phyloP scores from a whole-genome alignment of 2,329 filamentous ascomycete genomes.

The Aschersonia sp. region DNA sequence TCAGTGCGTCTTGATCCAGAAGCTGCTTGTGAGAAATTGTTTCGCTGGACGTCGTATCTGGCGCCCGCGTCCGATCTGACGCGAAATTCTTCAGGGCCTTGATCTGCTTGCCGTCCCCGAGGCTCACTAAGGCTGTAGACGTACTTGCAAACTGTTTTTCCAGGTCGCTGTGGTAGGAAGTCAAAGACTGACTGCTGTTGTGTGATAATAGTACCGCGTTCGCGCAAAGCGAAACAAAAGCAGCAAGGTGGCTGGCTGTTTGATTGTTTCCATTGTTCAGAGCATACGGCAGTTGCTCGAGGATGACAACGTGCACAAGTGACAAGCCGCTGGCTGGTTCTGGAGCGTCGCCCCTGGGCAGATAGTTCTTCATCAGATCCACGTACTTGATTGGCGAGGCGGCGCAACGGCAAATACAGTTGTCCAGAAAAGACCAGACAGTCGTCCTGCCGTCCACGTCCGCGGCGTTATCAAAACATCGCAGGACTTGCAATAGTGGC shows the following conservation, averaged over 20 bases:
- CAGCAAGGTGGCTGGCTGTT: slow-evolving; percentile 31
- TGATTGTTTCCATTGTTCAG: slow-evolving; percentile 32
- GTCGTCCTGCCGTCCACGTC: slow-evolving; percentile 16
- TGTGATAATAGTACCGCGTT: slow-evolving; percentile 28
- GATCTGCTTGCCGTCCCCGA: slow-evolving; percentile 9
- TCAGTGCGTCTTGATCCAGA: slow-evolving; percentile 30
- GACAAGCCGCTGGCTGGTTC: slow-evolving; percentile 24
- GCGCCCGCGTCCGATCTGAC: slow-evolving; percentile 4
- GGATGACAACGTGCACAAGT: slow-evolving; percentile 52
- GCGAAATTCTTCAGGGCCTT: slow-evolving; percentile 6
- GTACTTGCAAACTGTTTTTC: slow-evolving; percentile 13
- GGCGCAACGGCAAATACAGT: slow-evolving; percentile 63
- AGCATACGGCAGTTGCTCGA: slow-evolving; percentile 67
- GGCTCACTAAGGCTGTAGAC: slow-evolving; percentile 8
- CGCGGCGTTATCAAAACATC: slow-evolving; percentile 8
- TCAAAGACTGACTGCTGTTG: not conserved
- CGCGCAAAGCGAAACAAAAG: slow-evolving; percentile 45
- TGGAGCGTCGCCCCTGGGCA: slow-evolving; percentile 14
- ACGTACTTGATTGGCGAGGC: slow-evolving; percentile 72
- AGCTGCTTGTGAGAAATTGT: slow-evolving; percentile 1
- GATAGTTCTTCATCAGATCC: slow-evolving; percentile 44
- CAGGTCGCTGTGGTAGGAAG: slow-evolving; percentile 13
- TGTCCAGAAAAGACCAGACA: slow-evolving; percentile 64
- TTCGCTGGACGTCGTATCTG: not conserved
- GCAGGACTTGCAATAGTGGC: slow-evolving; percentile 25